phyloP scores from a whole-genome alignment of 805 yeast species.

The Wickerhamiella hasegawae region DNA sequence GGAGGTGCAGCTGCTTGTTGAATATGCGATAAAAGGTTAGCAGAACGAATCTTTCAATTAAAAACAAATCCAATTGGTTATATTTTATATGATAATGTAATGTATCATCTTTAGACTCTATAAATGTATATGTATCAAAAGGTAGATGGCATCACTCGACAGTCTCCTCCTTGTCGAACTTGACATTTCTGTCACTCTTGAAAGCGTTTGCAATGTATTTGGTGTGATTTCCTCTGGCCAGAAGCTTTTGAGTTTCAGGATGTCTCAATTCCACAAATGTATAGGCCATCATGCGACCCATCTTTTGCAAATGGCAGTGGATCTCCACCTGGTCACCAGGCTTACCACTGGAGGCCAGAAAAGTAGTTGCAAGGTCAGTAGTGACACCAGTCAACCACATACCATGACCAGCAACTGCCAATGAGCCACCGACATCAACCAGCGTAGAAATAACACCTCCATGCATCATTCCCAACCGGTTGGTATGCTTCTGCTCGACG shows the following conservation, averaged over 20 bases:
- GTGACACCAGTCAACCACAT: conserved; percentile 28
- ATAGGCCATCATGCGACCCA: conserved; percentile 28
- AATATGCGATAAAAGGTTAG: too few relatives aligned
- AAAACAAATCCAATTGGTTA: too few relatives aligned
- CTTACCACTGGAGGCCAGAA: conserved; percentile 25
- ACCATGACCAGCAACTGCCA: conserved; percentile 28
- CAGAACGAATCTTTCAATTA: too few relatives aligned
- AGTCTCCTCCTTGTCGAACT: conserved; percentile 5
- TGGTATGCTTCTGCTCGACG: conserved; percentile 23
- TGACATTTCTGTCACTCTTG: conserved; percentile 18
- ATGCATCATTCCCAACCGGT: conserved; percentile 26
- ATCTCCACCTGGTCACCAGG: conserved; percentile 14
- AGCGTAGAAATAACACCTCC: conserved; percentile 28
- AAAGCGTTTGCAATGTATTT: conserved; percentile 25
- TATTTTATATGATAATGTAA: too few relatives aligned
- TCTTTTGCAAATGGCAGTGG: conserved; percentile 20
- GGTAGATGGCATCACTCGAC: too few relatives aligned
- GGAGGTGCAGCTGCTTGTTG: too few relatives aligned
- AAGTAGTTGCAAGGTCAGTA: conserved; percentile 27
- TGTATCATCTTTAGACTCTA: too few relatives aligned
- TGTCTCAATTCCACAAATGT: conserved; percentile 23
- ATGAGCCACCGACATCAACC: conserved; percentile 30
- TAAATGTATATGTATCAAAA: too few relatives aligned
- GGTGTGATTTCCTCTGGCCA: conserved; percentile 29
- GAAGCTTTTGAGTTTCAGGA: conserved; percentile 8